A percentile compares a stretch with the other conserved stretches of the same genome.
These are phyloP conservation scores for Silene conica DNA, from an alignment of 148 eudicot genomes.

Conservation along the genomic window DNA sequence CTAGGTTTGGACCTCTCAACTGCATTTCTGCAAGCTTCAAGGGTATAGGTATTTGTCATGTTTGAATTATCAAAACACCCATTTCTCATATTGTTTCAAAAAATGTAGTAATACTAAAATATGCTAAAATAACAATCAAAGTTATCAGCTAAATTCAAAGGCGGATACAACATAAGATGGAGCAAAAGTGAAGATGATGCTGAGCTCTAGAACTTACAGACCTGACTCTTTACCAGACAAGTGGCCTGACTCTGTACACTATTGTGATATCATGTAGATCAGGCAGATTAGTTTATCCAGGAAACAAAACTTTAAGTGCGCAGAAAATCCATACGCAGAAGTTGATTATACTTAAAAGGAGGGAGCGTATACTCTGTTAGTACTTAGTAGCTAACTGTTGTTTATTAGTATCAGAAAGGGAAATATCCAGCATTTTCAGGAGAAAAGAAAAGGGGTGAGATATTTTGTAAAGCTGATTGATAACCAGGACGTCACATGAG, in stretches of 20 bases:
- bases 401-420: background rate
- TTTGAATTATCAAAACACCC: background rate
- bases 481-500: background rate
- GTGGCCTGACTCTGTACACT: background rate
- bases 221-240: background rate
- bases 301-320: background rate
- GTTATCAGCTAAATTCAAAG: background rate
- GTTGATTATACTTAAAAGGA: background rate
- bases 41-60: background rate
- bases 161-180: background rate
- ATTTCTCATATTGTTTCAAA: background rate
- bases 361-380: background rate
- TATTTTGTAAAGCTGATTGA: background rate
- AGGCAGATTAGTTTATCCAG: background rate
- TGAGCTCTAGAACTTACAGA: slow-evolving; percentile 7
- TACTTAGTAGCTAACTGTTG: slow-evolving; percentile 1
- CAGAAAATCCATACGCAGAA: background rate
- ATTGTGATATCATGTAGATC: background rate
- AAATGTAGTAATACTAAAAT: background rate
- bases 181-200: background rate
- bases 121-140: background rate
- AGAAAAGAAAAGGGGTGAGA: background rate
- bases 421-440: background rate
- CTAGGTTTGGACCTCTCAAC: too few species aligned
- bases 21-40: too few species aligned